A percentile compares a stretch with the other conserved stretches of the same genome.
Conservation (phyloP, 257 asterid genomes). For the Galeopsis tetrahit region DNA sequence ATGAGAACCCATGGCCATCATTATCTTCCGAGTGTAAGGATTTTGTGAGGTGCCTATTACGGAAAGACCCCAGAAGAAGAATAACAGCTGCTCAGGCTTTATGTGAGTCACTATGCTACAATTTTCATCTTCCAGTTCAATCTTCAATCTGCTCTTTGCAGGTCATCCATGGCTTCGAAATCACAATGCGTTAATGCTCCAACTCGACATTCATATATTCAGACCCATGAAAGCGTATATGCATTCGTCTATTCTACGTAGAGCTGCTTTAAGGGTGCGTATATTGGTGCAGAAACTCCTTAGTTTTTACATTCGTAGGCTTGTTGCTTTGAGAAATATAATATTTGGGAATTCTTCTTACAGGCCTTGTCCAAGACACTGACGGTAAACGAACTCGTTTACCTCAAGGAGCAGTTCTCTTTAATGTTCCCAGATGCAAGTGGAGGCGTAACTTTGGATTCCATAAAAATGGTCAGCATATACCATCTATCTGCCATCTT, state of each 20-base stretch:
- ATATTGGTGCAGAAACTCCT: background rate
- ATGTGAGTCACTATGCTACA: slow-evolving; percentile 45
- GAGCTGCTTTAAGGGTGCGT: slow-evolving; percentile 79
- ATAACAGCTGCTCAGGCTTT: slow-evolving; percentile 79
- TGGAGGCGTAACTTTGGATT: slow-evolving; percentile 44
- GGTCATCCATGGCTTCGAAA: slow-evolving; percentile 78
- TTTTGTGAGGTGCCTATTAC: slow-evolving; percentile 54
- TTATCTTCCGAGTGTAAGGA: slow-evolving; percentile 59
- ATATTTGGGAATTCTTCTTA: background rate
- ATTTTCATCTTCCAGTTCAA: slow-evolving; percentile 10
- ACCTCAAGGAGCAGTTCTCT: slow-evolving; percentile 40
- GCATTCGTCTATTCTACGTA: slow-evolving; percentile 70
- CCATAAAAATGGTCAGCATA: slow-evolving; percentile 38
- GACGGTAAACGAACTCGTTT: slow-evolving; percentile 38
- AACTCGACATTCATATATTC: slow-evolving; percentile 58
- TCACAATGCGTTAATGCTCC: slow-evolving; percentile 40
- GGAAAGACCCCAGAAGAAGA: slow-evolving; percentile 65
- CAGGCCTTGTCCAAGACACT: slow-evolving; percentile 48
- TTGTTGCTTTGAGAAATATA: background rate
- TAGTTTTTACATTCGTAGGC: background rate
- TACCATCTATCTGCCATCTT: background rate
- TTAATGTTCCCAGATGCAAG: slow-evolving; percentile 39
- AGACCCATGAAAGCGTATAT: slow-evolving; percentile 65
- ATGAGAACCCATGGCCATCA: slow-evolving; percentile 68
- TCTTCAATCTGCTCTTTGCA: slow-evolving; percentile 37